phyloP scores from a whole-genome alignment of 1,139 yeast species.

The Lizanozyma gosingica region DNA sequence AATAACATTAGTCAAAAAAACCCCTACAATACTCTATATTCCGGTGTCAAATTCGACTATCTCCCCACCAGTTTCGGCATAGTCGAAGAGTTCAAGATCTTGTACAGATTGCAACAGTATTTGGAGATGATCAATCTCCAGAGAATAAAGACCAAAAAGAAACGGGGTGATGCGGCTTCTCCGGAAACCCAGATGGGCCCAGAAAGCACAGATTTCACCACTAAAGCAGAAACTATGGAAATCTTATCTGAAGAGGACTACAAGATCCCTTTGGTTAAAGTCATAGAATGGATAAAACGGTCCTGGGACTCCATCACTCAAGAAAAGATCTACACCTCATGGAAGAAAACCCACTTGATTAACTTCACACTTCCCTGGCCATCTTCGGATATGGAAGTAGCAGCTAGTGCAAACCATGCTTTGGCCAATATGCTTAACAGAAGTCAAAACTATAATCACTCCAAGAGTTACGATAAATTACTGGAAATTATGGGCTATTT shows the following conservation, averaged over 20 bases:
- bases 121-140: conserved; percentile 39
- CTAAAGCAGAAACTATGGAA: conserved; percentile 8
- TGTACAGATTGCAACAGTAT: conserved; percentile 54
- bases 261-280: conserved; percentile 42
- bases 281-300: conserved; percentile 47
- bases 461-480: conserved; percentile 27
- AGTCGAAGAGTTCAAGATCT: conserved; percentile 50
- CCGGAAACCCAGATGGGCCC: background rate
- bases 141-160: conserved; percentile 15
- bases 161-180: background rate
- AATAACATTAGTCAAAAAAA: conserved; percentile 33
- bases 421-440: conserved; percentile 7
- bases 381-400: conserved; percentile 8
- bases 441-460: conserved; percentile 11
- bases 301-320: conserved; percentile 46
- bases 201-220: conserved; percentile 4
- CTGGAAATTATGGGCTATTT: conserved; percentile 33
- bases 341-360: conserved; percentile 36
- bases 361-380: conserved; percentile 18
- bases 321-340: conserved; percentile 39
- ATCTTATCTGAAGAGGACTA: conserved; percentile 30
- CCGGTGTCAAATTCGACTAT: conserved; percentile 37
- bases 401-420: conserved; percentile 5
- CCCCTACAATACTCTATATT: conserved; percentile 23
- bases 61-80: conserved; percentile 62